Base-by-base conservation (phyloP, 2,329 filamentous ascomycete species). In the Colletotrichum acutatum region DNA sequence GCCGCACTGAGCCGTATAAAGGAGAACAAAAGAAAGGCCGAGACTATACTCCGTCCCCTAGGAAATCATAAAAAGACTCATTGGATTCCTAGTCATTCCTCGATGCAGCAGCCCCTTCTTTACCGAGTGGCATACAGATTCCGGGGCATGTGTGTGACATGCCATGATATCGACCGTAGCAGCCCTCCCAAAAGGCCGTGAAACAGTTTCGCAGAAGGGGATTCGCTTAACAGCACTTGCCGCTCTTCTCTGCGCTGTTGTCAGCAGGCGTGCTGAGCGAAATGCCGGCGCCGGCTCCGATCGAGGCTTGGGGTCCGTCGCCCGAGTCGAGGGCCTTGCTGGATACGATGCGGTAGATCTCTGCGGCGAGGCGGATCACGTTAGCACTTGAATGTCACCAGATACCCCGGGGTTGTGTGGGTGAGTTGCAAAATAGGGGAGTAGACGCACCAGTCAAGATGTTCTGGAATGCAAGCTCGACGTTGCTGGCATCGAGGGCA, bases 271-370 rank as follows among this genome's bases (percentile, higher is more conserved):
- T 95, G 89, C 91, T 96, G 80, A 98, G 93, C 76, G 95, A 93
- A 80, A 98, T 94, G 83, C 94, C 95, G 79, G 91, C 92, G 79
- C 94, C 93, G 77, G 93, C 91, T 77, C 91, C 92, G 79, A 97
- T 93, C 77, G 93, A 93, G 80, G 93, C 93, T 82, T 94, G 93
- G 76, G 92, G 89, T 75, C 91, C 90, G 79, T 98, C 95, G 81
- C 94, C 95, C 81, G 93, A 94, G 83, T 98, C 96, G 79, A 98
- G 91, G 54, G 95, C 95, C 90, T 98, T 98, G 90, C 94, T 97
- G 70, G 96, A 98, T 76, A 99, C 97, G 80, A 99, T 99, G 81
- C 95, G 94, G 90, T 98, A 99, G 87, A 99, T 99, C 89, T 99
- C 97, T 98, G 82, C 61, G 62, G 60, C 57, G 62, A 77, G 5